Percentiles rank a stretch among this genome's conserved stretches.
Conservation (phyloP, 768 basidiomycete genomes). For the Tulasnella sp. region DNA sequence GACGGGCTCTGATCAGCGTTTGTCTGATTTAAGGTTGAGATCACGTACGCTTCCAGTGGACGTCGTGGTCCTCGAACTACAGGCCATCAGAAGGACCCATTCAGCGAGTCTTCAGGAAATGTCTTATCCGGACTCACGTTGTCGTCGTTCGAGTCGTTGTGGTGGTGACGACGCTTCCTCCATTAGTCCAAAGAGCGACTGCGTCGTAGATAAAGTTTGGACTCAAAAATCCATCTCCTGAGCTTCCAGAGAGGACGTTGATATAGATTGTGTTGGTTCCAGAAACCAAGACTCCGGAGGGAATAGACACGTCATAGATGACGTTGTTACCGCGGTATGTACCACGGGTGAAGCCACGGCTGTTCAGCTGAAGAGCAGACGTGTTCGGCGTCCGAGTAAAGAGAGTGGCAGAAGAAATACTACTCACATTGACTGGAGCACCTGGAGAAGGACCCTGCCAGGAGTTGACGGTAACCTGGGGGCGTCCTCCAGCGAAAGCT, state of each 20-base stretch:
- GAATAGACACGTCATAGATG: background rate
- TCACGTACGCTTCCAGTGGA: background rate
- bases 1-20: background rate
- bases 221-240: constrained; percentile 52
- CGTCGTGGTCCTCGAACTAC: background rate
- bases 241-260: constrained; percentile 50
- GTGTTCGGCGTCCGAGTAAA: background rate
- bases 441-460: constrained; percentile 51
- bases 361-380: constrained; percentile 44
- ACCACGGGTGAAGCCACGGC: constrained; percentile 55
- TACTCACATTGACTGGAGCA: constrained; percentile 39
- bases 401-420: background rate
- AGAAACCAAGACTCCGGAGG: constrained; percentile 47
- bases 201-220: constrained; percentile 46
- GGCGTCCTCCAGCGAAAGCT: constrained; percentile 55
- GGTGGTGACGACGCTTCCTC: background rate
- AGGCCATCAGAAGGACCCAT: background rate
- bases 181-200: background rate
- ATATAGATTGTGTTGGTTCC: constrained; percentile 53
- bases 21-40: background rate
- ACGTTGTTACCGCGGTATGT: constrained; percentile 51
- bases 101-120: background rate
- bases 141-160: background rate
- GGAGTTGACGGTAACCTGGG: constrained; percentile 51
- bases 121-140: background rate